Evolutionary conservation across 129 eudicot species (phyloP).

Genomic region (sunflower (Helianthus annuus)): HanXRQr2.0-SUNRISE NC_035443.2:3660737-3661236

Average conservation of each 20-base stretch:
- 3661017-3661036: conserved; percentile 30
- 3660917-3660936: conserved; percentile 46
- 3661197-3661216: neutral
- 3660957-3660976: conserved; percentile 49
- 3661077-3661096: conserved; percentile 78
- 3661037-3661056: conserved; percentile 34
- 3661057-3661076: conserved; percentile 41
- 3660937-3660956: conserved; percentile 42
- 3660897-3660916: conserved; percentile 52
- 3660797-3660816: conserved; percentile 54
- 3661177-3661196: neutral
- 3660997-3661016: conserved; percentile 23
- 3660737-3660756: conserved; percentile 46
- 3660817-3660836: conserved; percentile 41
- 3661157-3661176: neutral
- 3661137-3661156: neutral
- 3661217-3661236: no score
- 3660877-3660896: conserved; percentile 49
- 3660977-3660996: conserved; percentile 26
- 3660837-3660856: conserved; percentile 46
- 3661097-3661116: conserved; percentile 74
- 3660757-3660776: conserved; percentile 52
- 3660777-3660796: conserved; percentile 51
- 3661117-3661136: conserved; percentile 69
- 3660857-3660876: conserved; percentile 28